Evolutionary conservation across 1,284 basidiomycete species (phyloP), one percentile per base, ranked within the genome.

Genomic region (Sporisorium exsertum): DNA sequence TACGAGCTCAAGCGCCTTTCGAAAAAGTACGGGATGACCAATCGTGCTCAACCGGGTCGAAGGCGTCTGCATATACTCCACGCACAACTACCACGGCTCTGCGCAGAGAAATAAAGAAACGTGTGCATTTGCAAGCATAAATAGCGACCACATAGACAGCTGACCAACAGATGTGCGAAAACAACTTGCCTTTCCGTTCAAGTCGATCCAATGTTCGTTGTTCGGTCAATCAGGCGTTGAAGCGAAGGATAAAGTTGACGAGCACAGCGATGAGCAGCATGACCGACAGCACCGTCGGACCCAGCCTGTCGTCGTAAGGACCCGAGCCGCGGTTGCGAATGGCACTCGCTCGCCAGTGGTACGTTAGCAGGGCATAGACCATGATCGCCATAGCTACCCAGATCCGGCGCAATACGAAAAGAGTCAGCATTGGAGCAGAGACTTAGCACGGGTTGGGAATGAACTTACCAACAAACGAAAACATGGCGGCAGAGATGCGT

Each of bases 361-460:
- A 98, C 47, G 94, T 94, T 78, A 93, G 92, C 20, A 99, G 87
- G 1, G 97, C 96, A 86, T 97, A 98, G 33, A 94, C 86, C 96
- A 98, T 98, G 77, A 97, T 94, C 15, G 91, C 93, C 91, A 97
- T 94, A 45, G 96, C 95, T 96, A n/a, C n/a, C n/a, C n/a, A n/a
- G n/a, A n/a, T n/a, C n/a, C n/a, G n/a, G n/a, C n/a, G n/a, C n/a
- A n/a, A n/a, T n/a, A n/a, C n/a, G n/a, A n/a, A n/a, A n/a, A n/a
- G n/a, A n/a, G n/a, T n/a, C n/a, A 15, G 53, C 7, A 29, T n/a
- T 0, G 35, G 27, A 16, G 27, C n/a, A 15, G n/a, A 46, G 27
- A 35, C 27, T 32, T 24, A 37, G 13, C 5, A 16, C 27, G 33
- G 3, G 54, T n/a, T 13, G 0, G 29, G 20, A 12, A 35, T 9